Base-by-base conservation (phyloP, 805 yeast genomes). In the Kregervanrija pseudodelftensis region DNA sequence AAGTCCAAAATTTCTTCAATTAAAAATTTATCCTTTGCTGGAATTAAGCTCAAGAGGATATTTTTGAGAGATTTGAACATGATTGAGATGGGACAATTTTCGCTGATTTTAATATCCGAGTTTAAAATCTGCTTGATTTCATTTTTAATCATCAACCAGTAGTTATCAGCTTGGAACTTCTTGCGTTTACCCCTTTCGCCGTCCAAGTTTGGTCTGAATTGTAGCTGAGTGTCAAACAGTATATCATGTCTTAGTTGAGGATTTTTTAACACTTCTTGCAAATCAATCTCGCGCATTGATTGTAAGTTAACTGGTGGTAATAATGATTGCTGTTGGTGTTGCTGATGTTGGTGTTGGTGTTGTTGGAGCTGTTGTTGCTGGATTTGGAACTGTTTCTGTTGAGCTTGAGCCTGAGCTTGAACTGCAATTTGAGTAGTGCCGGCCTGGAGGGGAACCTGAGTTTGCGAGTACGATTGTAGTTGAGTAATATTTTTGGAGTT, bases 231-330 rank as follows among this genome's bases (percentile, higher is more conserved):
- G 66, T 90, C 96, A 60, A 90, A 90, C 11, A 88, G 72, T 43
- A 91, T 86, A 61, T 91, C 98, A 63, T 90, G 98, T 51, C 98
- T 76, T 45, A 90, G 69, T 61, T 88, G 96, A 3, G 96, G 96
- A 64, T 90, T 90, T 59, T 85, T 86, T 53, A 90, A 72, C 43
- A 91, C 90, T 59, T 88, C 95, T 49, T 85, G 85, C 39, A 90
- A 66, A 57, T 90, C 97, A 47, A 90, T 85, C 60, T 88, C 96
- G 54, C 82, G 80, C 52, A 90, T 72, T 31, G 88, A 79, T 57
- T 82, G 89, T 40, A 86, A 66, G 64, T 85, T 85, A 39, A 86
- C 86, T 1, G 96, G 96, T 3, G 96, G 96, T 40, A 82, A 61
- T 8, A 50, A 44, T n/a, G 14, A 38, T 42, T 44, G 48, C 30